Conservation (phyloP, 2,329 filamentous ascomycete species). For the Rosellinia necatrix region DNA sequence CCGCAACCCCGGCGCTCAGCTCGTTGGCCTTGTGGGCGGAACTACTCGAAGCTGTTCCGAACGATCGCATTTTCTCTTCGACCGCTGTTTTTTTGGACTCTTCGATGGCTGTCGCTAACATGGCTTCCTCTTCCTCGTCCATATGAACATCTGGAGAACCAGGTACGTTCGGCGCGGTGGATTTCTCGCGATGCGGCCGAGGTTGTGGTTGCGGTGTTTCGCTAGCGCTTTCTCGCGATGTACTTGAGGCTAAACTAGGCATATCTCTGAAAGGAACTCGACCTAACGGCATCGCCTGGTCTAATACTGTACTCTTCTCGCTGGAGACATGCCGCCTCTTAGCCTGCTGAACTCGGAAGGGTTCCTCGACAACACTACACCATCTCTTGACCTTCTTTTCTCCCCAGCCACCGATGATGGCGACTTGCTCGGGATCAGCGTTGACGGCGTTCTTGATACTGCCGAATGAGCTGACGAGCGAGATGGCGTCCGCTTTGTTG, state of each 20-base stretch:
- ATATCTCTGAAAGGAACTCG: conserved; percentile 49
- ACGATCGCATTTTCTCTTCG: conserved; percentile 34
- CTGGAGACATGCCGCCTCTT: conserved; percentile 46
- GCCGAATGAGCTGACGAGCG: conserved; percentile 89
- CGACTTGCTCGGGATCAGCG: conserved; percentile 82
- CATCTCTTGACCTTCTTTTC: conserved; percentile 92
- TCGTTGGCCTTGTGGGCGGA: conserved; percentile 44
- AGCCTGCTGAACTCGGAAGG: conserved; percentile 78
- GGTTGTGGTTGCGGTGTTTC: conserved; percentile 30
- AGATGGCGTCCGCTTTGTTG: conserved; percentile 93
- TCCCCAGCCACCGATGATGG: conserved; percentile 87
- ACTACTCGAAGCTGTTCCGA: conserved; percentile 23
- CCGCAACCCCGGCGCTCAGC: conserved; percentile 62
- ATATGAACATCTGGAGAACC: conserved; percentile 43
- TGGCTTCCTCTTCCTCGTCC: conserved; percentile 55
- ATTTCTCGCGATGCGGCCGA: conserved; percentile 8
- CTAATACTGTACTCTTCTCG: conserved; percentile 37
- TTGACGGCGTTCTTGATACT: conserved; percentile 86
- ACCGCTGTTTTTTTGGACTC: conserved; percentile 49
- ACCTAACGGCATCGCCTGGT: conserved; percentile 48
- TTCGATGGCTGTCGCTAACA: conserved; percentile 53
- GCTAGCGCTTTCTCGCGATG: conserved; percentile 32
- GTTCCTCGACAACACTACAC: conserved; percentile 80
- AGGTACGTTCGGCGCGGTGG: background rate
- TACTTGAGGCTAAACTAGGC: conserved; percentile 36